Percentiles rank a stretch among this genome's conserved stretches.
Evolutionary conservation across 192 early-diverging fungal genomes (phyloP).

Genomic region (Thamnidium elegans): DNA sequence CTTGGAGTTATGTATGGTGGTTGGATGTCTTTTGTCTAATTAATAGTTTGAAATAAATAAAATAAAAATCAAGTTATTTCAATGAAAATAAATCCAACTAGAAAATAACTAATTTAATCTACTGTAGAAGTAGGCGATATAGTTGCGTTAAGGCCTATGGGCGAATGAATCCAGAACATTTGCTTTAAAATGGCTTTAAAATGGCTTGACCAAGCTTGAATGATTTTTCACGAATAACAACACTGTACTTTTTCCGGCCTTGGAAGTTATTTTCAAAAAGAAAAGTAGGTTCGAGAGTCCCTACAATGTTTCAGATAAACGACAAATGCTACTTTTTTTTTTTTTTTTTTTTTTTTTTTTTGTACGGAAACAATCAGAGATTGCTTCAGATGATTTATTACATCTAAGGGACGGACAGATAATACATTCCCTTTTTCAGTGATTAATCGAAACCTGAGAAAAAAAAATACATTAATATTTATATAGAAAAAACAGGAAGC

Average conservation of each 20-base stretch:
- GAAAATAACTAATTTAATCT: background rate
- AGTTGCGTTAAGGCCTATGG: constrained; percentile 2
- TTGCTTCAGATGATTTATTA: no score
- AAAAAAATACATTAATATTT: background rate
- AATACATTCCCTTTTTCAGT: constrained; percentile 40
- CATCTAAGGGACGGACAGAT: no score
- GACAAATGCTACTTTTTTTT: no score
- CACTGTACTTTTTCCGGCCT: background rate
- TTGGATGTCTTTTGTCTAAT: constrained; percentile 58
- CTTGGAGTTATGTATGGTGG: constrained; percentile 66
- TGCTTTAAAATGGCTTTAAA: constrained; percentile 11
- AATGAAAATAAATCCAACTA: no score
- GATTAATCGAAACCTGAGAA: constrained; percentile 34
- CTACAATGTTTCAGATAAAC: constrained; percentile 43
- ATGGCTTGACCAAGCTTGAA: background rate
- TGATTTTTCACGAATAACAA: background rate
- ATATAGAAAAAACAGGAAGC: background rate
- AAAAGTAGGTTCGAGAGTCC: constrained; percentile 28
- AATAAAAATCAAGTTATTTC: no score
- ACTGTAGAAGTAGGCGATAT: background rate
- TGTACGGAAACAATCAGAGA: no score
- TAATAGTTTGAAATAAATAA: background rate
- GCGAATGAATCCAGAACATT: constrained; percentile 17
- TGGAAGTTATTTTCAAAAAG: background rate
- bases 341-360: no score